These are phyloP conservation scores for Boletus rex-veris DNA, from an alignment of 768 basidiomycete species.

Conservation along the genomic window DNA sequence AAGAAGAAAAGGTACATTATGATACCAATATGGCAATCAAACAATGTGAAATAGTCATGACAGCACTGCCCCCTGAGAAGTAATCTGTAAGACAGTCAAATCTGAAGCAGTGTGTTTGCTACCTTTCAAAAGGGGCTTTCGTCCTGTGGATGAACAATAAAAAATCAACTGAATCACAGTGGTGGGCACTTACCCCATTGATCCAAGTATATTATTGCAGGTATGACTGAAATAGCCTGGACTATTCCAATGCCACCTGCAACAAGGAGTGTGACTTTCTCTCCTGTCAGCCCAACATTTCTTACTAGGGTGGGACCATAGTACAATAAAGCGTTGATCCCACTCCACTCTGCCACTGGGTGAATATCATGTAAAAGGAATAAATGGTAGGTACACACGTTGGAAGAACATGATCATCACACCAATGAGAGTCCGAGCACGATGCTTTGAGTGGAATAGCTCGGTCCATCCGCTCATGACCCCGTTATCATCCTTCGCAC, in stretches of 20 bases:
- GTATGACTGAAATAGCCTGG: constrained; percentile 72
- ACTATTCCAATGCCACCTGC: constrained; percentile 78
- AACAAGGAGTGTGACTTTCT: constrained; percentile 58
- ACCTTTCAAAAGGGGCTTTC: constrained; percentile 61
- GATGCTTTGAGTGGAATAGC: constrained; percentile 52
- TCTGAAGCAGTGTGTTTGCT: not conserved
- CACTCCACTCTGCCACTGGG: constrained; percentile 66
- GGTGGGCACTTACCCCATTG: constrained; percentile 42
- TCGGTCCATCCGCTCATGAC: constrained; percentile 45
- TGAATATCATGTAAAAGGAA: not conserved
- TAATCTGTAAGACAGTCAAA: not conserved
- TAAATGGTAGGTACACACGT: constrained; percentile 44
- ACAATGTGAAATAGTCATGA: constrained; percentile 66
- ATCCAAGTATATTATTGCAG: constrained; percentile 71
- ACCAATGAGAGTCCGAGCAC: constrained; percentile 64
- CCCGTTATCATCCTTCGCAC: constrained; percentile 17
- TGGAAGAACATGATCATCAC: constrained; percentile 80
- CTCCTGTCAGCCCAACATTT: constrained; percentile 59
- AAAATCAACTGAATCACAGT: not conserved
- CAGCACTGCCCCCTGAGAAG: constrained; percentile 48
- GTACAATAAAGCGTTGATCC: constrained; percentile 81
- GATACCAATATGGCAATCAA: constrained; percentile 61
- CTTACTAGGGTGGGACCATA: constrained; percentile 73
- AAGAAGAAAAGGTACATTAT: not conserved
- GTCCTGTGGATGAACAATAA: constrained; percentile 38